Conservation (phyloP, 2,329 filamentous ascomycete genomes). For the Sphaceloma murrayae region DNA sequence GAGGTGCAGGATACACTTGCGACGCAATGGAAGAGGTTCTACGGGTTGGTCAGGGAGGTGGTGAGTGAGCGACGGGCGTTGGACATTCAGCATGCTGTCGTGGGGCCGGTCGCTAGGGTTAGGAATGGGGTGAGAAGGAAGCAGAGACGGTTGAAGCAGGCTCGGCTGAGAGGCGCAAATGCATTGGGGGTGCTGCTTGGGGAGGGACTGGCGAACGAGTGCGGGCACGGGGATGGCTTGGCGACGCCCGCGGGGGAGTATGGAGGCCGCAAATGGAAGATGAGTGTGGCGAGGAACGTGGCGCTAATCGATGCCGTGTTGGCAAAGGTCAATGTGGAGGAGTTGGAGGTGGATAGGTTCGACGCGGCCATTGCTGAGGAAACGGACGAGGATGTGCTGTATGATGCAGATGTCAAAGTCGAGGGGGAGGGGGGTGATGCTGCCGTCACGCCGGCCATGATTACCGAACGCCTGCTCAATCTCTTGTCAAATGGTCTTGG, state of each 20-base stretch:
- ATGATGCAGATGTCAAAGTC: conserved; percentile 33
- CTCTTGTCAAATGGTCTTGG: conserved; percentile 63
- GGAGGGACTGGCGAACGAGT: conserved; percentile 60
- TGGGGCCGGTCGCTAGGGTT: conserved; percentile 69
- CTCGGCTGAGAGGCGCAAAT: conserved; percentile 73
- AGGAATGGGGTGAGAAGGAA: conserved; percentile 67
- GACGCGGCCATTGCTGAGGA: conserved; percentile 48
- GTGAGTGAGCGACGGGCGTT: conserved; percentile 62
- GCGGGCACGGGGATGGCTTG: conserved; percentile 27
- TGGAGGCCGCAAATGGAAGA: conserved; percentile 52
- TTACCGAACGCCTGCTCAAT: conserved; percentile 57
- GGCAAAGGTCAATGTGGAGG: conserved; percentile 56
- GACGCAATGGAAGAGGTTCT: conserved; percentile 48
- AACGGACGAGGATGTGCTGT: conserved; percentile 43
- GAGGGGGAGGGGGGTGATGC: conserved; percentile 25
- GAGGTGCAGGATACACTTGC: conserved; percentile 27
- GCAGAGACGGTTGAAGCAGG: conserved; percentile 57
- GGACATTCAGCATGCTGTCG: conserved; percentile 60
- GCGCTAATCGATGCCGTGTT: conserved; percentile 80
- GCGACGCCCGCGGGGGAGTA: conserved; percentile 23
- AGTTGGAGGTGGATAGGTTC: conserved; percentile 45
- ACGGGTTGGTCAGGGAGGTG: conserved; percentile 66
- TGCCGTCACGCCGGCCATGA: conserved; percentile 40
- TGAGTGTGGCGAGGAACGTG: conserved; percentile 68
- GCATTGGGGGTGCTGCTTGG: conserved; percentile 80